phyloP scores from a whole-genome alignment of 2,329 filamentous ascomycete genomes.

The Scopulariopsis brevicaulis region DNA sequence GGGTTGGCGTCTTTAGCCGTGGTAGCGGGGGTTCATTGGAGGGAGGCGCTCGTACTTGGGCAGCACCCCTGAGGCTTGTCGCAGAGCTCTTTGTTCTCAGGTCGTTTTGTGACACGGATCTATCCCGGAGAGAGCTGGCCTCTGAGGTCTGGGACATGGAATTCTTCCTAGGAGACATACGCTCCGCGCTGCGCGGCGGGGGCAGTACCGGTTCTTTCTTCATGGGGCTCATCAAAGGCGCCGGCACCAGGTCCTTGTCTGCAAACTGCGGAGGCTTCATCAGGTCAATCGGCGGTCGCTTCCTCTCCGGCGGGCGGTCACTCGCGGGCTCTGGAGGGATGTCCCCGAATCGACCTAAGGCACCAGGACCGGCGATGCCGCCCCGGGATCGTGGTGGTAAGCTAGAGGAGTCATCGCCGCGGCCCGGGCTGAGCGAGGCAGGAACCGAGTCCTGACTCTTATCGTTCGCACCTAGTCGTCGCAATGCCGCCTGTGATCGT shows the following conservation, averaged over 20 bases:
- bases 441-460: constrained; percentile 47
- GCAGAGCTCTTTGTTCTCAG: constrained; percentile 5
- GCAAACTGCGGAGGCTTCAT: constrained; percentile 32
- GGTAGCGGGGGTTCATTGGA: not conserved
- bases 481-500: constrained; percentile 28
- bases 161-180: constrained; percentile 34
- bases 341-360: constrained; percentile 5
- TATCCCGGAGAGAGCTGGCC: constrained; percentile 8
- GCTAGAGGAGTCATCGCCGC: constrained; percentile 39
- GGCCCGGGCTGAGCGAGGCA: constrained; percentile 29
- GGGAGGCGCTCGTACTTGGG: not conserved
- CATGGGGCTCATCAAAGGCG: constrained; percentile 41
- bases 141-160: constrained; percentile 12
- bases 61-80: constrained; percentile 7
- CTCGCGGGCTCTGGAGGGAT: constrained; percentile 9
- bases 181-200: constrained; percentile 38
- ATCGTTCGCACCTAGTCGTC: constrained; percentile 35
- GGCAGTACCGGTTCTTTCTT: constrained; percentile 33
- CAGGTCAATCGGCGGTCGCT: constrained; percentile 55
- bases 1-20: constrained; percentile 4
- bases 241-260: constrained; percentile 44
- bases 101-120: constrained; percentile 6
- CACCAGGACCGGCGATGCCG: constrained; percentile 25
- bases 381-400: constrained; percentile 42
- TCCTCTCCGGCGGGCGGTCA: constrained; percentile 45